Base-by-base conservation (phyloP, 1,284 basidiomycete species). In the Macrocystidia cucumis region DNA sequence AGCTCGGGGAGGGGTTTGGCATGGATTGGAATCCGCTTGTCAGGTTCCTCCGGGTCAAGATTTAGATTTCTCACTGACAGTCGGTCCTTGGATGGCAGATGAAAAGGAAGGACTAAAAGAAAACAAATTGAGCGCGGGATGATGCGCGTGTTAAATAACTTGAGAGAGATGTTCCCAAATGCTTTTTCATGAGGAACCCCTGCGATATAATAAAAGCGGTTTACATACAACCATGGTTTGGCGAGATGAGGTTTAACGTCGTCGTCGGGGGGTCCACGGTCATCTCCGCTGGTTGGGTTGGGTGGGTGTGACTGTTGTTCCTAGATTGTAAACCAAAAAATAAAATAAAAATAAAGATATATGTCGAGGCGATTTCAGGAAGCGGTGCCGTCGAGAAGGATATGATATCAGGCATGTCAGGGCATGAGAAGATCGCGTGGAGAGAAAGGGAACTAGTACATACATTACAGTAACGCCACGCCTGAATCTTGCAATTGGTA, bases 401-500 rank as follows among this genome's bases (percentile, higher is more conserved):
- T 47, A 33, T 41, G 39, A 41, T 41, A 42, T 51, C 49, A 50
- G 53, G 52, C 47, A 47, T 55, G 53, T 49, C 48, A 54, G 40
- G 48, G 46, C 53, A 55, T 55, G 54, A 48, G 54, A 52, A 51
- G 46, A 49, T 49, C 44, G 48, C 48, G 48, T 50, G 47, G 43
- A 44, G 39, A 38, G 34, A 43, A 35, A 37, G 42, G n/a, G n/a
- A n/a, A n/a, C n/a, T n/a, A n/a, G n/a, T n/a, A n/a, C n/a, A n/a
- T n/a, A n/a, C n/a, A n/a, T n/a, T n/a, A n/a, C n/a, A n/a, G n/a
- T n/a, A n/a, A n/a, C n/a, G n/a, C n/a, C 42, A 35, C 38, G 29
- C 23, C n/a, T 25, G 21, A 31, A 37, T 29, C 38, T 38, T 41
- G 38, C 30, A 35, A 20, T 32, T 45, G 45, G 47, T 40, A 38